phyloP scores from a whole-genome alignment of 305 asterid genomes.

The Plantago coronopus region DNA sequence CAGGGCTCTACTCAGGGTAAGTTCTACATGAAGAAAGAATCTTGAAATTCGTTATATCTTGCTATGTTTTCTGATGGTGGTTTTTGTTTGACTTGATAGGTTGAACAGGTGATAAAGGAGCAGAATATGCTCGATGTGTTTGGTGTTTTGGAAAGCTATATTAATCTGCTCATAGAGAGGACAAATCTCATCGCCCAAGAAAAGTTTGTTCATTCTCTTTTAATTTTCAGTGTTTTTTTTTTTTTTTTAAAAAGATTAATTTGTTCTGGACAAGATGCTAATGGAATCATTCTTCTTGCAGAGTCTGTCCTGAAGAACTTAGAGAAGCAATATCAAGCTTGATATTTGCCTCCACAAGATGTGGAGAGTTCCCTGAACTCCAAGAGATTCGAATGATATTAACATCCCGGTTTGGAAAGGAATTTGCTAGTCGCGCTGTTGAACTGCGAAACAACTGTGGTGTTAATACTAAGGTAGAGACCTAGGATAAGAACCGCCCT shows the following conservation, averaged over 20 bases:
- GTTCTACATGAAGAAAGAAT: neutral
- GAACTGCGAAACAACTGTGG: conserved; percentile 85
- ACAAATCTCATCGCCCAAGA: conserved; percentile 54
- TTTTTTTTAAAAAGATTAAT: neutral
- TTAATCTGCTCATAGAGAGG: conserved; percentile 57
- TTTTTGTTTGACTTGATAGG: conserved; percentile 31
- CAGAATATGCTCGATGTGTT: conserved; percentile 83
- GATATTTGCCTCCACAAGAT: conserved; percentile 65
- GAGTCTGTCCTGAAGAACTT: conserved; percentile 76
- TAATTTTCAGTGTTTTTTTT: neutral
- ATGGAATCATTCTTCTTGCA: conserved; percentile 20
- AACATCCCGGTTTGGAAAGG: conserved; percentile 55
- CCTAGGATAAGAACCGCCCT: neutral
- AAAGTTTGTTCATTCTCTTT: conserved; percentile 34
- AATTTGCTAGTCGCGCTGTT: conserved; percentile 52
- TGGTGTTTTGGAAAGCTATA: conserved; percentile 55
- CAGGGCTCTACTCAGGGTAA: conserved; percentile 79
- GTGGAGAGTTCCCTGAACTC: conserved; percentile 92
- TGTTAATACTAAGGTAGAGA: conserved; percentile 58
- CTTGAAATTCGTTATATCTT: neutral
- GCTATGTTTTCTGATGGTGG: neutral
- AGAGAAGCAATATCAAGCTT: conserved; percentile 61
- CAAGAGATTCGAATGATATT: conserved; percentile 58
- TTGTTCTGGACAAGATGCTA: neutral
- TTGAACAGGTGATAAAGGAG: conserved; percentile 85